Evolutionary conservation across 1,284 basidiomycete genomes (phyloP).

Genomic region (Malassezia furfur): DNA sequence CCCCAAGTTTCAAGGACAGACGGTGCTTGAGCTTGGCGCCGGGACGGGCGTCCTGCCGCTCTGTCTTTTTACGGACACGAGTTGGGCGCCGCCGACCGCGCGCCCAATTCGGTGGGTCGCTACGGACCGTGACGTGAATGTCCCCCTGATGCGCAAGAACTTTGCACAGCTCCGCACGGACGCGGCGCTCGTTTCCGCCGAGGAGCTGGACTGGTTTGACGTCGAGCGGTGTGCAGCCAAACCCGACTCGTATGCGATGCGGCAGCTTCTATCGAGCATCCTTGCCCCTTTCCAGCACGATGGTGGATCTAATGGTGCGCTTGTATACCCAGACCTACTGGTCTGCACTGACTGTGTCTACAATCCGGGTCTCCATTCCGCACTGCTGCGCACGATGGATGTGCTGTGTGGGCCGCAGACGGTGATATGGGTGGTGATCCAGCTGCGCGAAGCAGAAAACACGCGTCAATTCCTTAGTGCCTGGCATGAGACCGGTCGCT

Average conservation of each 20-base stretch:
- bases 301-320: too few species aligned
- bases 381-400: conserved; percentile 31
- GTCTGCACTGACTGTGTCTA: conserved; percentile 39
- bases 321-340: conserved; percentile 22
- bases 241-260: not conserved
- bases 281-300: not conserved
- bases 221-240: not conserved
- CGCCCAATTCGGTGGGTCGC: conserved; percentile 27
- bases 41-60: conserved; percentile 40
- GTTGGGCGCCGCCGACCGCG: not conserved
- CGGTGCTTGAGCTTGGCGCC: conserved; percentile 36
- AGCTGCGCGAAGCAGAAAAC: conserved; percentile 31
- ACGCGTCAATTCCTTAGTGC: conserved; percentile 23
- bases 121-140: conserved; percentile 30
- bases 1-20: conserved; percentile 2
- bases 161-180: not conserved
- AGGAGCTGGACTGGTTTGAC: not conserved
- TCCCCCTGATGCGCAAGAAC: conserved; percentile 22
- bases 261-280: not conserved
- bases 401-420: conserved; percentile 26
- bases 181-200: not conserved
- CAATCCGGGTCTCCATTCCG: conserved; percentile 34
- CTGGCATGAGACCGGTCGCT: conserved; percentile 20
- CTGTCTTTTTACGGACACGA: conserved; percentile 15
- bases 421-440: conserved; percentile 26